Base-by-base conservation (phyloP, 768 basidiomycete genomes). In the Lactarius trivialis region DNA sequence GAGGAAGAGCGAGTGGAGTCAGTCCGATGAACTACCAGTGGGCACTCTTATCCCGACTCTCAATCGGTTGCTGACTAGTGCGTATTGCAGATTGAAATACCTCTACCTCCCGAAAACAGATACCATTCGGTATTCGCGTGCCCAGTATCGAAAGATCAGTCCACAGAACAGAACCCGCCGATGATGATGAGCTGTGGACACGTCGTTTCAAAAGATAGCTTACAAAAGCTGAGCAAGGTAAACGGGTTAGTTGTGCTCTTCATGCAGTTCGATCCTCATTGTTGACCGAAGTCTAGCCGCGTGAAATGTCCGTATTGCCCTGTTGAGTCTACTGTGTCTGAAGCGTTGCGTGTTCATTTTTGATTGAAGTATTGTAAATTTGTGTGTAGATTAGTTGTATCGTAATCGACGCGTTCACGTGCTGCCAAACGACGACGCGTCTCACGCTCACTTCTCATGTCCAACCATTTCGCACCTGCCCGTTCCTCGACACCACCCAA, bases 101-200 rank as follows among this genome's bases (percentile, higher is more conserved):
- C 91, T 1, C 72, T 98, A 12, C 83, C 89, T 1, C 79, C 91
- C 2, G 85, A 90, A 66, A 89, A 95, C 69, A 81, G 93, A 32
- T 98, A 95, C 74, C 97, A 99, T 73, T 97, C 95, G 1, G 89
- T 98, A 60, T 98, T 99, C 73, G 87, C 93, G 52, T 99, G 97
- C 73, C 92, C 97, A 0, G 97, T 99, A 24, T 96, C 93, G 9
- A 98, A 98, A 75, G 96, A 98, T 70, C 96, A 97, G 75, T 86
- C 93, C 26, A 95, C 91, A 4, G 89, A 92, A 56, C 74, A 81
- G 61, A 99, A 99, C 72, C 97, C 94, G 9, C 96, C 97, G 0
- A 97, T 97, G 93, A 95, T 98, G 90, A 88, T 99, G 80, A 76
- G 78, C 4, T 98, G 97, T 71, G 97, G 96, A 2, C 97, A 99